Evolutionary conservation across 441 rosid species (phyloP), one percentile per base, ranked within the genome.

Genomic region (Pelargonium australe): DNA sequence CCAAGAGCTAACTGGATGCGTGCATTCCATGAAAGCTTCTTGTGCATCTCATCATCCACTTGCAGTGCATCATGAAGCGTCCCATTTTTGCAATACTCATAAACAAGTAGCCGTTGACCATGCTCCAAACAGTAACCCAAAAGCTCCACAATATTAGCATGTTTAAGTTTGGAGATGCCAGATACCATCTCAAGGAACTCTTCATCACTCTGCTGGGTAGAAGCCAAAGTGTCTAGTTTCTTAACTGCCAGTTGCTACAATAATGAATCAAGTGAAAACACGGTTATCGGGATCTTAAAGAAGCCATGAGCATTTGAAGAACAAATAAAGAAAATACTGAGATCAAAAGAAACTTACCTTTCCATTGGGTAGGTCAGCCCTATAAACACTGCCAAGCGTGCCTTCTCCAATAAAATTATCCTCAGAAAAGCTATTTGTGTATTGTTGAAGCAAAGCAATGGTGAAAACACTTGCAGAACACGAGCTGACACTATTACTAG

Each of bases 71-170:
- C 98, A 67, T 90, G 96, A 68, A 95, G 75, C 0, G 96, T 83
- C 61, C 99, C 95, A 43, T 81, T 86, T 68, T 89, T 81, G 80
- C 95, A 92, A 68, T 90, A 92, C 80, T 95, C 97, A 17, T 84
- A 90, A 66, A 92, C 80, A 66, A 95, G 80, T 79, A 95, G 98
- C 84, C 91, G 85, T 76, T 92, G 89, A 43, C 85, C 92, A 69
- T 92, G 96, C 87, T 92, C 99, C 51, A 95, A 87, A 80, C 98
- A 95, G 82, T 87, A 95, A 63, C 99, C 99, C 86, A 85, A 81
- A 64, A 95, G 91, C 73, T 84, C 92, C 17, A 89, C 97, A 45
- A 95, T 80, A 73, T 92, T 86, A 34, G 87, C 90, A 61, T 95
- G 97, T 68, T 92, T 86, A 64, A 95, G 84, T 73, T 78, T 77